Percentiles rank a stretch among this genome's conserved stretches.
Evolutionary conservation across 2,329 filamentous ascomycete genomes (phyloP).

Genomic region (Fusarium sp.): DNA sequence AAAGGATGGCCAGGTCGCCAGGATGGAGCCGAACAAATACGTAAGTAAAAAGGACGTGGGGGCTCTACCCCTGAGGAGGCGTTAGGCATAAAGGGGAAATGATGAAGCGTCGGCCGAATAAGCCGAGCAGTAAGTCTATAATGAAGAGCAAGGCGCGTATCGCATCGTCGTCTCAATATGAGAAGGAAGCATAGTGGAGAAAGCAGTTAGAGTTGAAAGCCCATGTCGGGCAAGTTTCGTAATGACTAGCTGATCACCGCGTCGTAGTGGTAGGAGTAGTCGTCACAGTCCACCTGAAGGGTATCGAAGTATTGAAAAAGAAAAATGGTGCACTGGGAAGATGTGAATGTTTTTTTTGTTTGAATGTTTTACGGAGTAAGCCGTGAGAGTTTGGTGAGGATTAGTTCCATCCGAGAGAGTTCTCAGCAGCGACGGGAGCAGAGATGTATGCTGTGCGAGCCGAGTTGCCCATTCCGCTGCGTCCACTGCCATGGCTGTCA

Average conservation of each 20-base stretch:
- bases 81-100: constrained; percentile 41
- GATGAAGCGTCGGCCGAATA: constrained; percentile 34
- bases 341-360: constrained; percentile 37
- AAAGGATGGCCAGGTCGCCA: constrained; percentile 48
- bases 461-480: constrained; percentile 65
- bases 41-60: constrained; percentile 35
- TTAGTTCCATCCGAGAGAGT: constrained; percentile 95
- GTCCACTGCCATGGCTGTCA: constrained; percentile 77
- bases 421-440: constrained; percentile 90
- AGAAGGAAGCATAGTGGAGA: constrained; percentile 39
- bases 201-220: constrained; percentile 46
- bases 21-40: constrained; percentile 49
- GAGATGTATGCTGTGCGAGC: constrained; percentile 78
- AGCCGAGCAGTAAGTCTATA: constrained; percentile 49
- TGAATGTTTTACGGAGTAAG: constrained; percentile 29
- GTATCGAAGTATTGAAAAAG: constrained; percentile 53
- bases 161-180: constrained; percentile 41
- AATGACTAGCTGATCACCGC: constrained; percentile 32
- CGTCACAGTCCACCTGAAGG: constrained; percentile 51
- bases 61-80: constrained; percentile 49
- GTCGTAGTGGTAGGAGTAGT: constrained; percentile 43
- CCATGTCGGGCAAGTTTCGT: constrained; percentile 31
- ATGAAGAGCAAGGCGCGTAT: constrained; percentile 41
- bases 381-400: constrained; percentile 22
- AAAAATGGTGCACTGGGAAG: constrained; percentile 45